Evolutionary conservation across 768 basidiomycete genomes (phyloP).

Genomic region (Serendipita vermifera): DNA sequence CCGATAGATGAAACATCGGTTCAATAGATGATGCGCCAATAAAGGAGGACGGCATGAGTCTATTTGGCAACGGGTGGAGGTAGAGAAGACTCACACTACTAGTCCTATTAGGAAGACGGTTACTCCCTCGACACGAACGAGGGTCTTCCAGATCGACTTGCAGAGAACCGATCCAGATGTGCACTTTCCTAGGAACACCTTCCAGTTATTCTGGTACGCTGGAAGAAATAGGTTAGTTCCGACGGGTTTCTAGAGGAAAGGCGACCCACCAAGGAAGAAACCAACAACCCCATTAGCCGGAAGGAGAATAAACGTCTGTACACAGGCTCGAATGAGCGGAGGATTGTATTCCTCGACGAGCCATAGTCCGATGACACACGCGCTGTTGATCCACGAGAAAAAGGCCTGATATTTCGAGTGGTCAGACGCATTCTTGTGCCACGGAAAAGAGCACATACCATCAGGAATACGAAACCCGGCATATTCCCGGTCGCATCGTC

Average conservation of each 20-base stretch:
- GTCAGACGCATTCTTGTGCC: too few relatives aligned
- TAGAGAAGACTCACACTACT: neutral
- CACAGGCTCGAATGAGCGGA: neutral
- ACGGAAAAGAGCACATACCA: neutral
- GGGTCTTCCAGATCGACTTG: neutral
- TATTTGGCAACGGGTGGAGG: neutral
- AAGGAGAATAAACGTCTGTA: neutral
- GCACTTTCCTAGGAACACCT: neutral
- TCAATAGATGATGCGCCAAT: too few relatives aligned
- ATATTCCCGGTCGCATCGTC: conserved; percentile 3
- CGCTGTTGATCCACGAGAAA: conserved; percentile 4
- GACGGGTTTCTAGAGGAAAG: too few relatives aligned
- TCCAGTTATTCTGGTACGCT: neutral
- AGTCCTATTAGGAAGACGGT: neutral
- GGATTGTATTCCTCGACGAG: neutral
- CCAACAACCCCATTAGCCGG: neutral
- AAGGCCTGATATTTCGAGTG: too few relatives aligned
- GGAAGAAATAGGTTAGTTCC: neutral
- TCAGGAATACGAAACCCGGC: neutral
- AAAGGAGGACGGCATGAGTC: neutral
- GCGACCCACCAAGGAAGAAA: neutral
- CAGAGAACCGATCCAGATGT: neutral
- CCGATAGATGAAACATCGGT: too few relatives aligned
- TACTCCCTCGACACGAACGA: conserved; percentile 1
- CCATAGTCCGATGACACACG: neutral